Evolutionary conservation across 345 rosid species (phyloP).

Genomic region (Eucalyptus pumila): DNA sequence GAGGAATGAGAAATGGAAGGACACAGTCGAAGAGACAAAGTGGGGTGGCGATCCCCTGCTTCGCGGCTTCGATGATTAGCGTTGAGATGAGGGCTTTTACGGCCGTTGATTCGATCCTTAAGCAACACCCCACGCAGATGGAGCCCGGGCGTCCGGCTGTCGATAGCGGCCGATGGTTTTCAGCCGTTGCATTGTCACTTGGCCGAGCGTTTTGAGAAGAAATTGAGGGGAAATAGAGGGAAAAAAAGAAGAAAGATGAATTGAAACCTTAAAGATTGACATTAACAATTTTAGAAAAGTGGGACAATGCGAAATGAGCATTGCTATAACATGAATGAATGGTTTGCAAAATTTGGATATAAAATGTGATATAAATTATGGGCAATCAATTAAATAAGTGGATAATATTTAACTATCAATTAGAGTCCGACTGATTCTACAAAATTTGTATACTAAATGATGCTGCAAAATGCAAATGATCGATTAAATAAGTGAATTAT

Average conservation of each 20-base stretch:
- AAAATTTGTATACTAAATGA: rapidly evolving
- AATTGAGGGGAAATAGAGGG: too few species aligned
- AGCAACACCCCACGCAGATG: background rate
- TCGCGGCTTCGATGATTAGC: background rate
- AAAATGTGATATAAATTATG: too few species aligned
- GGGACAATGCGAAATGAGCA: too few species aligned
- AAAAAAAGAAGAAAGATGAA: background rate
- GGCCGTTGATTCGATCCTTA: background rate
- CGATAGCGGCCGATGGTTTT: background rate
- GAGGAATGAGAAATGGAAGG: background rate
- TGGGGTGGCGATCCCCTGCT: background rate
- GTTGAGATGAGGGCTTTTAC: background rate
- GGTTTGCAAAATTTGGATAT: rapidly evolving
- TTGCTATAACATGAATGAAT: too few species aligned
- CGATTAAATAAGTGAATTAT: background rate
- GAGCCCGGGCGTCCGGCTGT: background rate
- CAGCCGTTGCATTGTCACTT: background rate
- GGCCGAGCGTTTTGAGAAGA: background rate
- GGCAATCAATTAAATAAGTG: too few species aligned
- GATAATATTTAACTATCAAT: rapidly evolving
- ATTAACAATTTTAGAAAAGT: too few species aligned
- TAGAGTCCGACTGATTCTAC: rapidly evolving
- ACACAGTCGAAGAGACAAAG: background rate
- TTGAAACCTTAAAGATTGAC: background rate
- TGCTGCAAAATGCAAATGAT: rapidly evolving